Base-by-base conservation (phyloP, 257 asterid genomes). In the Solanum commersonii region DNA sequence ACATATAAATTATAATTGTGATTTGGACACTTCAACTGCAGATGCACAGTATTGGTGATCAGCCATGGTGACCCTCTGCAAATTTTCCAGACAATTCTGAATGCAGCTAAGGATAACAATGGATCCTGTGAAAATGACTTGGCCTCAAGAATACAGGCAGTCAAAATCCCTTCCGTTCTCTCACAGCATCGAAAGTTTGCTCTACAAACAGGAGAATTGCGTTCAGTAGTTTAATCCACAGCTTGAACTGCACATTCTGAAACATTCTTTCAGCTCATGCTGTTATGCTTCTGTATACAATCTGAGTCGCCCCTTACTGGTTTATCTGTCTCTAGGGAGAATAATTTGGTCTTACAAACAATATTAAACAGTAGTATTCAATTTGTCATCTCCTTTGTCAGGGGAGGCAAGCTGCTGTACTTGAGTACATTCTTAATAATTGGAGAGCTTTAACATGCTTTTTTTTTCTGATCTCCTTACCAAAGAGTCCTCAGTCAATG, bases 41-140 rank as follows among this genome's bases (percentile, higher is more conserved):
- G 99, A 70, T 95, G 99, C 87, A 88, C 92, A 1, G 93, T 96
- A 87, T 90, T 97, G 93, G 88, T 97, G 18, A 98, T 97, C 79
- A 92, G 98, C 91, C 99, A 97, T 87, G 99, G 99, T 5, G 98
- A 97, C 90, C 98, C 99, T 11, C 97, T 97, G 88, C 99, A 97
- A 93, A 97, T 97, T 87, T 89, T 97, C 89, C 99, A 97, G 94
- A 94, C 98, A 72, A 87, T 93, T 77, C 76, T 94, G 33, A 90
- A 88, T 88, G 96, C 98, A 33, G 93, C 93, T 42, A 90, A 83
- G 91, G 88, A 86, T 77, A 88, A 88, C 60, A 89, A 59, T 40
- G 90, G 40, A 82, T 33, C 88, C 42, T 88, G 67, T 33, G 90
- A 42, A 31, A 89, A 88, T 71, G 95, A 88, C 89, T 89, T 94